Percentiles rank a stretch among this genome's conserved stretches.
Evolutionary conservation across 2,329 filamentous ascomycete species (phyloP).

Genomic region (Colletotrichum orchidophilum): DNA sequence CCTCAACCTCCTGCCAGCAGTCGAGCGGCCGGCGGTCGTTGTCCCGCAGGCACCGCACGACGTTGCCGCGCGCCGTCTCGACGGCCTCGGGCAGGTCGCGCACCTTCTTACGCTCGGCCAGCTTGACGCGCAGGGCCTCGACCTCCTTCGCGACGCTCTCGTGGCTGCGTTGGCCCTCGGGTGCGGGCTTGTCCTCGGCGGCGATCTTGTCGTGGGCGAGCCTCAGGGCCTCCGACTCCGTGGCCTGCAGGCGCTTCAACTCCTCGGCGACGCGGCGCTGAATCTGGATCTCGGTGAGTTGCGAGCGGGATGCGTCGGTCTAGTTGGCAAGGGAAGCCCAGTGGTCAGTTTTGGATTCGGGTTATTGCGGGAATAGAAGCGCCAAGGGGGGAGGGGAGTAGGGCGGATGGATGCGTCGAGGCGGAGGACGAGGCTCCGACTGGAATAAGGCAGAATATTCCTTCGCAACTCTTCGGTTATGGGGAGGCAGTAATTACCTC

Average conservation of each 20-base stretch:
- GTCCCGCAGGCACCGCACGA: slow-evolving; percentile 82
- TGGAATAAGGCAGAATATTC: not conserved
- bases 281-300: slow-evolving; percentile 85
- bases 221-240: slow-evolving; percentile 75
- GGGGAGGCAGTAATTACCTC: slow-evolving; percentile 69
- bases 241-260: slow-evolving; percentile 79
- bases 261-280: slow-evolving; percentile 88
- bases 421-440: not conserved
- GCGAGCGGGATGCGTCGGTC: slow-evolving; percentile 89
- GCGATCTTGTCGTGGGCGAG: slow-evolving; percentile 73
- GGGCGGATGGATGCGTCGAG: not conserved
- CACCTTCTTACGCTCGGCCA: slow-evolving; percentile 71
- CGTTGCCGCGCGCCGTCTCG: slow-evolving; percentile 77
- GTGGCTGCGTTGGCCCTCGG: slow-evolving; percentile 44
- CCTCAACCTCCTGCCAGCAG: slow-evolving; percentile 93
- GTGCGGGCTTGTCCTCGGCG: slow-evolving; percentile 44
- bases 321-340: slow-evolving; percentile 48
- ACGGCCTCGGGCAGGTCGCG: slow-evolving; percentile 76
- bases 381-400: not conserved
- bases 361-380: not conserved
- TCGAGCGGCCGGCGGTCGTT: slow-evolving; percentile 90
- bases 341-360: not conserved
- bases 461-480: not conserved
- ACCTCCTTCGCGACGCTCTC: slow-evolving; percentile 68
- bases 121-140: slow-evolving; percentile 64